Conservation (phyloP, 176 grass and related monocot species). For the Pontederia paniculata region DNA sequence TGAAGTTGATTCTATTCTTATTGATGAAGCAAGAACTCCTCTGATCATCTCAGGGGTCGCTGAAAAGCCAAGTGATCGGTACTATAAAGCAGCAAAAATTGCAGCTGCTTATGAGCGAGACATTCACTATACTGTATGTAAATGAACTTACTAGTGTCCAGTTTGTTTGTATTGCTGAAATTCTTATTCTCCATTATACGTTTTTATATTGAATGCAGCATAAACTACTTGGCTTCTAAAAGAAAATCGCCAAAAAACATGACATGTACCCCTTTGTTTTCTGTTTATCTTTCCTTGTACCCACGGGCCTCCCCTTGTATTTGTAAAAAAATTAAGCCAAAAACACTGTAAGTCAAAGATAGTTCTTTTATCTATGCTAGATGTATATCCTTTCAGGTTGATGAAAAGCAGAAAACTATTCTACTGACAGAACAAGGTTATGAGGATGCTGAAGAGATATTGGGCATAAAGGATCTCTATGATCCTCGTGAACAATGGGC, state of each 20-base stretch:
- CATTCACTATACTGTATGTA: conserved; percentile 90
- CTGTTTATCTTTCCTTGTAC: no score
- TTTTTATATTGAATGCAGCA: background rate
- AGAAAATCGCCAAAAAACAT: no score
- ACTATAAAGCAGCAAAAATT: conserved; percentile 95
- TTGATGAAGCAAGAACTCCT: conserved; percentile 98
- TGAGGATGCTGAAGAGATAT: conserved; percentile 82
- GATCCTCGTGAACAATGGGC: conserved; percentile 98
- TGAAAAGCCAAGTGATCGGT: conserved; percentile 87
- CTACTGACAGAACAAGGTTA: conserved; percentile 94
- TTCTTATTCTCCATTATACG: background rate
- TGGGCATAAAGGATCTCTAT: conserved; percentile 96
- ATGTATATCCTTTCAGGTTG: conserved; percentile 54
- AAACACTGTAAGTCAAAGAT: background rate
- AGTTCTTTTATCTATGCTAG: background rate
- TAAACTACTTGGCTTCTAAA: no score
- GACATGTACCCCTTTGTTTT: no score
- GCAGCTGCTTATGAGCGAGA: conserved; percentile 81
- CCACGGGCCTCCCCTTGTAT: no score
- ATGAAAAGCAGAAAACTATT: conserved; percentile 97
- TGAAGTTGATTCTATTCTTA: conserved; percentile 99
- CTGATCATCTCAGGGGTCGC: conserved; percentile 92
- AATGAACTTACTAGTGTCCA: conserved; percentile 15
- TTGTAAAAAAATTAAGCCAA: no score
- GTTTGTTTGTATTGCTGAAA: background rate